Evolutionary conservation across 306 rosid species (phyloP).

Genomic region (Cucumis cinereus): DNA sequence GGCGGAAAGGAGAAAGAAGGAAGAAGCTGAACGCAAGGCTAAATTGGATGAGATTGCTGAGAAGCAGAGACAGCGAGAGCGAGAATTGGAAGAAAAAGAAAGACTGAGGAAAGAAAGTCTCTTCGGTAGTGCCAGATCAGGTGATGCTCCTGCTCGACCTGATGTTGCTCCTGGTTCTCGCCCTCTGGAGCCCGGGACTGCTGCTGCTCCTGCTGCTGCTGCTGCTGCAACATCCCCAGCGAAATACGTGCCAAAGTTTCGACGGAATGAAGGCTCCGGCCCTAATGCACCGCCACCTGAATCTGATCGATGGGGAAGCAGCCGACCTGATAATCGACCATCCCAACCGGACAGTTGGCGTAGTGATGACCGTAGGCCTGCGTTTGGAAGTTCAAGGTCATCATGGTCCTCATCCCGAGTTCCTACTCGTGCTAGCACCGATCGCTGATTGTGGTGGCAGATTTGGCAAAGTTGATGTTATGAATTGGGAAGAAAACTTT

Average conservation of each 20-base stretch:
- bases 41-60: slow-evolving; percentile 69
- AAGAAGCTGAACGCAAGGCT: slow-evolving; percentile 55
- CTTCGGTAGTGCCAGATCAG: slow-evolving; percentile 20
- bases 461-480: neutral
- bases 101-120: slow-evolving; percentile 49
- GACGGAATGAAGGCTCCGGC: slow-evolving; percentile 24
- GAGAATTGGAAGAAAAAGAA: slow-evolving; percentile 72
- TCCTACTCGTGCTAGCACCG: slow-evolving; percentile 16
- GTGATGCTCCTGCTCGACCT: slow-evolving; percentile 30
- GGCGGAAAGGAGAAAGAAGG: slow-evolving; percentile 67
- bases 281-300: slow-evolving; percentile 34
- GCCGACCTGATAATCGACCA: slow-evolving; percentile 15
- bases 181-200: slow-evolving; percentile 28
- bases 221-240: slow-evolving; percentile 20
- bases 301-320: slow-evolving; percentile 45
- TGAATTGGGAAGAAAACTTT: neutral
- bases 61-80: slow-evolving; percentile 72
- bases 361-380: slow-evolving; percentile 35
- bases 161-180: slow-evolving; percentile 26
- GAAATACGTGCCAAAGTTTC: slow-evolving; percentile 58
- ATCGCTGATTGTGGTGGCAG: slow-evolving; percentile 22
- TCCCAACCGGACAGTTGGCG: slow-evolving; percentile 59
- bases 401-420: slow-evolving; percentile 69
- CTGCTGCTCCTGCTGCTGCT: slow-evolving; percentile 23
- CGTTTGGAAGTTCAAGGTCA: slow-evolving; percentile 40